These are phyloP conservation scores for Arthrocladium fulminans DNA, from an alignment of 2,329 filamentous ascomycete genomes.

Conservation along the genomic window DNA sequence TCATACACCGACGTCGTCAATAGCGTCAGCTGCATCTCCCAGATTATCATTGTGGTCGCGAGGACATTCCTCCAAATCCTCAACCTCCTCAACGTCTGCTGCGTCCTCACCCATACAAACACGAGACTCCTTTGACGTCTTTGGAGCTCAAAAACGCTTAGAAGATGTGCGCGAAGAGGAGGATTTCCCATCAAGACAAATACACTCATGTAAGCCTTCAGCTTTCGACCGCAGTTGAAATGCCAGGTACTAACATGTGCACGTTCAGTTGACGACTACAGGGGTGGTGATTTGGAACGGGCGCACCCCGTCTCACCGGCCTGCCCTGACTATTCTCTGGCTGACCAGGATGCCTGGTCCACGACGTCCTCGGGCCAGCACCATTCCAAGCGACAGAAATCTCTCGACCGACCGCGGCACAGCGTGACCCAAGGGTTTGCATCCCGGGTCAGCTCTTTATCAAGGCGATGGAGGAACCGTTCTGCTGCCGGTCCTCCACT, in stretches of 20 bases:
- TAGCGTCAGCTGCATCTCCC: neutral
- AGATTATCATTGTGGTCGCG: constrained; percentile 17
- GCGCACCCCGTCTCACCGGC: constrained; percentile 13
- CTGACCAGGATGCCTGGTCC: constrained; percentile 14
- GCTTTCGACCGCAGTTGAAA: constrained; percentile 66
- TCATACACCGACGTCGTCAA: constrained; percentile 5
- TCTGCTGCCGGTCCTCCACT: constrained; percentile 37
- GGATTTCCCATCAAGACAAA: constrained; percentile 56
- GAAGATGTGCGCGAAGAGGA: constrained; percentile 75
- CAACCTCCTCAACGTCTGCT: constrained; percentile 43
- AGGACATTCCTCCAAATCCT: constrained; percentile 20
- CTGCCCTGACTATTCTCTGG: constrained; percentile 17
- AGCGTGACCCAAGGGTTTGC: constrained; percentile 58
- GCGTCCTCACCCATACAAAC: constrained; percentile 48
- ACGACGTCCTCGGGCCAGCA: constrained; percentile 8
- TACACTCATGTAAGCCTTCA: constrained; percentile 39
- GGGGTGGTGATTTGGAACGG: constrained; percentile 21
- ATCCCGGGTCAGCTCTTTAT: constrained; percentile 49
- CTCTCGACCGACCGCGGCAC: constrained; percentile 47
- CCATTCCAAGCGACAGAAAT: constrained; percentile 49
- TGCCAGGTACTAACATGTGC: constrained; percentile 11
- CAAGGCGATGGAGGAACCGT: constrained; percentile 47
- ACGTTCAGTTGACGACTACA: constrained; percentile 14
- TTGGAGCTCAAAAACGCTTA: constrained; percentile 53
- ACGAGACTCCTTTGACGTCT: constrained; percentile 40